Conservation (phyloP, 2,329 filamentous ascomycete genomes). For the Aureobasidium leucospermi region DNA sequence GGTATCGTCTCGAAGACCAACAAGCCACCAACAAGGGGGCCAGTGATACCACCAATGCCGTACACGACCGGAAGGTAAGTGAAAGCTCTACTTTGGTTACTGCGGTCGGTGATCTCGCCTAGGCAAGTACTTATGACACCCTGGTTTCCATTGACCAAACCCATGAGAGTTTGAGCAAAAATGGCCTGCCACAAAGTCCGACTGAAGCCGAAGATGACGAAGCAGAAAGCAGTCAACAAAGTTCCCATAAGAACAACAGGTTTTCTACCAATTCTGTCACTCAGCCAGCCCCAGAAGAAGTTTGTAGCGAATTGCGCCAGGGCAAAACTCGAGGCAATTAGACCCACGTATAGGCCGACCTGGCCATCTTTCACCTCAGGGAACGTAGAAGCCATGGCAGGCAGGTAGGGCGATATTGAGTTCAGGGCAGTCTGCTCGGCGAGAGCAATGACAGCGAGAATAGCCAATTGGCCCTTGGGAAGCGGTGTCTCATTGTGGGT, state of each 20-base stretch:
- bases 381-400: slow-evolving; percentile 82
- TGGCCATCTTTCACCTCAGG: slow-evolving; percentile 65
- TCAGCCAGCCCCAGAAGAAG: slow-evolving; percentile 82
- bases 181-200: slow-evolving; percentile 75
- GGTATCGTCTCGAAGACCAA: slow-evolving; percentile 60
- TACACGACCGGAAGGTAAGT: slow-evolving; percentile 96
- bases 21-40: slow-evolving; percentile 82
- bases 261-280: slow-evolving; percentile 71
- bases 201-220: slow-evolving; percentile 82
- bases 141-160: slow-evolving; percentile 88
- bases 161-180: slow-evolving; percentile 81
- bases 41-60: slow-evolving; percentile 85
- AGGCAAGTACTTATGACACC: slow-evolving; percentile 89
- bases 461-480: slow-evolving; percentile 71
- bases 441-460: slow-evolving; percentile 81
- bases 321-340: slow-evolving; percentile 85
- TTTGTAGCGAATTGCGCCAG: slow-evolving; percentile 88
- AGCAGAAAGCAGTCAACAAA: slow-evolving; percentile 71
- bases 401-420: slow-evolving; percentile 90
- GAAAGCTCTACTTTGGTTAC: slow-evolving; percentile 89
- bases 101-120: slow-evolving; percentile 89
- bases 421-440: slow-evolving; percentile 96
- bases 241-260: slow-evolving; percentile 78
- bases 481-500: slow-evolving; percentile 60
- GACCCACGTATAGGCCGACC: slow-evolving; percentile 80